A percentile compares a stretch with the other conserved stretches of the same genome.
phyloP scores from a whole-genome alignment of 106 monocot genomes.

The Dioscorea alata region DNA sequence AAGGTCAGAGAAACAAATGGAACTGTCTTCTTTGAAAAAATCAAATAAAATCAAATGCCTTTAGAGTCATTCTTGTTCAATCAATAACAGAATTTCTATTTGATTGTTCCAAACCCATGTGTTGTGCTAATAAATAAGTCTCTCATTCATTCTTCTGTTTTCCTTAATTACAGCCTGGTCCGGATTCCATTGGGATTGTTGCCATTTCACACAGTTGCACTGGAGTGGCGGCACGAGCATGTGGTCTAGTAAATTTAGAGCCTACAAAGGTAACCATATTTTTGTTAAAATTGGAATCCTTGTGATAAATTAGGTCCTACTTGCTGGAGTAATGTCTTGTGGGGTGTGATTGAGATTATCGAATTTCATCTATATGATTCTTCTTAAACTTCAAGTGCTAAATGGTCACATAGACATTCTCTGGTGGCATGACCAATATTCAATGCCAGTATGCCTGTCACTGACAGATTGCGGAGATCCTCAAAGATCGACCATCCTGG shows the following conservation, averaged over 20 bases:
- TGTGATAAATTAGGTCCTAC: no score
- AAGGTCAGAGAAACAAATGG: conserved; percentile 42
- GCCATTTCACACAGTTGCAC: conserved; percentile 74
- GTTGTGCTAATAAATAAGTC: no score
- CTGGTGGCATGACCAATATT: neutral
- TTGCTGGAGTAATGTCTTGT: no score
- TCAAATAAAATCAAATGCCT: no score
- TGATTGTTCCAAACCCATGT: no score
- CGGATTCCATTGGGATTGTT: conserved; percentile 98
- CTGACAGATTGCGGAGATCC: conserved; percentile 72
- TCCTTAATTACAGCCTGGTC: conserved; percentile 80
- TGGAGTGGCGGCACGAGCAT: conserved; percentile 92
- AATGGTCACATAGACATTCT: no score
- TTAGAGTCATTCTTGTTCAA: no score
- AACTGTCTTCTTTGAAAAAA: no score
- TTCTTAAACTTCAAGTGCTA: no score
- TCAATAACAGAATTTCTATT: no score
- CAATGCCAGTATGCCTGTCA: neutral
- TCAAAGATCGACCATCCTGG: conserved; percentile 94
- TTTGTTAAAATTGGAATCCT: neutral
- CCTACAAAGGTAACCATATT: conserved; percentile 66
- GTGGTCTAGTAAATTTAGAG: conserved; percentile 92
- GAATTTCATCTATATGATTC: no score
- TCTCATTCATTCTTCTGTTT: neutral
- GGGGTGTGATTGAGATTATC: no score